phyloP scores from a whole-genome alignment of 2,329 filamentous ascomycete genomes.

The Botrytis hyacinthi region DNA sequence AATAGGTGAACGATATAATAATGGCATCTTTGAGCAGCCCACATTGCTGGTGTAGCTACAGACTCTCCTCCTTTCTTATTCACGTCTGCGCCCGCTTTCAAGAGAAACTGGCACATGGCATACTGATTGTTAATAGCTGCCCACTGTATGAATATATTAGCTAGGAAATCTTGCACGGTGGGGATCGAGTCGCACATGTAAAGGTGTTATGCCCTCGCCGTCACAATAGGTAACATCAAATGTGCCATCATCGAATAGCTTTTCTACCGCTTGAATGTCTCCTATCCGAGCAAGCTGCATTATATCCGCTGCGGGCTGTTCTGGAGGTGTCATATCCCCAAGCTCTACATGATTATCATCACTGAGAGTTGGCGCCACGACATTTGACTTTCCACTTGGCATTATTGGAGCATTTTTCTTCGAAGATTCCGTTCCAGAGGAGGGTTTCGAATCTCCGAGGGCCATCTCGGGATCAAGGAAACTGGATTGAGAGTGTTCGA shows the following conservation, averaged over 20 bases:
- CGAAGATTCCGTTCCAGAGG: conserved; percentile 24
- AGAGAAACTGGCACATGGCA: conserved; percentile 92
- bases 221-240: conserved; percentile 81
- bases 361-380: conserved; percentile 55
- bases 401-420: conserved; percentile 46
- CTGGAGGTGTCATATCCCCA: conserved; percentile 35
- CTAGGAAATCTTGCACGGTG: background rate
- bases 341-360: conserved; percentile 40
- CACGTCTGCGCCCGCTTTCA: conserved; percentile 75
- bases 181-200: conserved; percentile 67
- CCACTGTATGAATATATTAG: conserved; percentile 62
- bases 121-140: conserved; percentile 99
- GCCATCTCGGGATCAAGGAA: conserved; percentile 31
- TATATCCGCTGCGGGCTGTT: conserved; percentile 56
- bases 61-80: conserved; percentile 96
- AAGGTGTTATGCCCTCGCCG: conserved; percentile 88
- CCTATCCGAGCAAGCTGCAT: conserved; percentile 94
- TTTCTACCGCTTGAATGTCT: conserved; percentile 82
- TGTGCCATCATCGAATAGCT: conserved; percentile 79
- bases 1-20: conserved; percentile 95
- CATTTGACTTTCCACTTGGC: conserved; percentile 53
- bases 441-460: conserved; percentile 26
- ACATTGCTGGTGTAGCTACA: conserved; percentile 88
- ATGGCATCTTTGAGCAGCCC: conserved; percentile 94
- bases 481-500: conserved; percentile 23